Evolutionary conservation across 2,329 filamentous ascomycete genomes (phyloP), one percentile per base, ranked within the genome.

Genomic region (Parastagonospora avenae): DNA sequence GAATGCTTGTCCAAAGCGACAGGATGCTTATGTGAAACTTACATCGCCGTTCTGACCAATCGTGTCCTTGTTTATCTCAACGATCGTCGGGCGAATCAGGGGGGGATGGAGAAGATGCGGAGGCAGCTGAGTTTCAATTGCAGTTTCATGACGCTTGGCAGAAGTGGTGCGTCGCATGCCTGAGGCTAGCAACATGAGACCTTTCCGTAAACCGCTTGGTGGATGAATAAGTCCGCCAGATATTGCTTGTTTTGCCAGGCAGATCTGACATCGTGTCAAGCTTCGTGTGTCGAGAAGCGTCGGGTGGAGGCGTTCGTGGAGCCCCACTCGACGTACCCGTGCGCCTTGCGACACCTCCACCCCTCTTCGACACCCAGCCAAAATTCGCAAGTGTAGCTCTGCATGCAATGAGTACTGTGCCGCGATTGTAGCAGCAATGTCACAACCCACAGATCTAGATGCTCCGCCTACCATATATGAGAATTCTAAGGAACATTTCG

Each of bases 111-210:
- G 40, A 48, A 51, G 33, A 42, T 52, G 53, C 41, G 42, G 53
- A 31, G 46, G 42, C 43, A 30, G 44, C 16, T 40, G 50, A 28
- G 58, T 61, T 61, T 61, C 55, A 54, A 46, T 42, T 37, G 48
- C 28, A 24, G 58, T 61, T 61, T 61, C 58, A 57, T 42, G 42
- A 52, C 14, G 38, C 58, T 61, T 61, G 58, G 58, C 53, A 48
- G n/a, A 48, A 36, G 37, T 38, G 41, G 42, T 40, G 50, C 45
- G 39, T 52, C 19, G 46, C 29, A 39, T 61, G 55, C 58, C 53
- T 61, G 44, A 57, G 46, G 48, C 52, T 37, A 42, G 8, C 32
- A 40, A 42, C 37, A 24, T 16, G 14, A 29, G 27, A 16, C 14
- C 43, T 28, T 31, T n/a, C 44, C 16, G 32, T 29, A 14, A 30